Evolutionary conservation across 192 early-diverging fungal genomes (phyloP).

Genomic region (Backusella luteola): DNA sequence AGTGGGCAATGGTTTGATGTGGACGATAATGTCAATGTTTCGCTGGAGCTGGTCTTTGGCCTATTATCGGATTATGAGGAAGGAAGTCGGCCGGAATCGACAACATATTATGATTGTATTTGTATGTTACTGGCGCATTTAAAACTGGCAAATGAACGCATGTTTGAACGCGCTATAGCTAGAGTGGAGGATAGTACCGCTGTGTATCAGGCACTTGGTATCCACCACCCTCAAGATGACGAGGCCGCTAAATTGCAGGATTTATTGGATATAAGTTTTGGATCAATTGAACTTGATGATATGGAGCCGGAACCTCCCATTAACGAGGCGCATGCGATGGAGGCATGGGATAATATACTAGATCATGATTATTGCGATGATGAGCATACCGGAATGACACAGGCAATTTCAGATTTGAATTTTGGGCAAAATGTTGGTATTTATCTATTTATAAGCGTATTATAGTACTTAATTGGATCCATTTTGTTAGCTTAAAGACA

Average conservation of each 20-base stretch:
- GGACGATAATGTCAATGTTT: background rate
- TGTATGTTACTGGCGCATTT: background rate
- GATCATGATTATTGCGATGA: background rate
- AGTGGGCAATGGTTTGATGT: conserved; percentile 18
- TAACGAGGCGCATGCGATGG: background rate
- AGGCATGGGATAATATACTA: background rate
- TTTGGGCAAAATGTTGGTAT: background rate
- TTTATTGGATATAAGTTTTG: background rate
- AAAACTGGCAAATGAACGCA: background rate
- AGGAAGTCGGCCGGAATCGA: background rate
- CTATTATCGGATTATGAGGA: background rate
- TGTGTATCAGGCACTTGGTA: background rate
- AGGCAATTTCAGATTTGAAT: conserved; percentile 7
- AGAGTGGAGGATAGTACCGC: background rate
- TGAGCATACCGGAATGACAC: conserved; percentile 13
- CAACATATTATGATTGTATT: background rate
- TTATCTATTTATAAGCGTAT: background rate
- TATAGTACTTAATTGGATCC: background rate
- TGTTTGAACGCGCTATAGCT: background rate
- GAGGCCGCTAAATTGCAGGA: background rate
- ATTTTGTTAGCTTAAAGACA: background rate
- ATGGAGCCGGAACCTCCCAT: background rate
- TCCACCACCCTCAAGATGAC: background rate
- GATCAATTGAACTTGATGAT: background rate
- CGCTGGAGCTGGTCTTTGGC: background rate